A percentile compares a stretch with the other conserved stretches of the same genome.
Conservation (phyloP, 2,329 filamentous ascomycete genomes). For the Delphinella strobiligena region DNA sequence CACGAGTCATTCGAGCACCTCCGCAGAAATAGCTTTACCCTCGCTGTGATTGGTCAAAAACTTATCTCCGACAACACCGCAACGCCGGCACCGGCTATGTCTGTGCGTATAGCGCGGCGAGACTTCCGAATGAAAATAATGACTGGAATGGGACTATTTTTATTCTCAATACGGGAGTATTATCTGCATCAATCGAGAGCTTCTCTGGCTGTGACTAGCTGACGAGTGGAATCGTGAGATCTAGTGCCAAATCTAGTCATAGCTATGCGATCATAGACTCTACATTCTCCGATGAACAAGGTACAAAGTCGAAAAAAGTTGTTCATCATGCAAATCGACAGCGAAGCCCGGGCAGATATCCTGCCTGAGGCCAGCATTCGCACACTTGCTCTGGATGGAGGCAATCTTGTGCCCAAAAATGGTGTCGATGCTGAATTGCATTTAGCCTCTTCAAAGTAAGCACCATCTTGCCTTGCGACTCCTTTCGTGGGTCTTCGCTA, state of each 20-base stretch:
- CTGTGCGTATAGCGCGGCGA: background rate
- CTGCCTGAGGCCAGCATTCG: constrained; percentile 7
- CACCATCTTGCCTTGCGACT: too few species aligned
- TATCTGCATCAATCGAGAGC: too few species aligned
- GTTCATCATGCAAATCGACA: background rate
- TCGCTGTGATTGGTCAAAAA: constrained; percentile 2
- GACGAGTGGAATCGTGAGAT: too few species aligned
- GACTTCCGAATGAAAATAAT: background rate
- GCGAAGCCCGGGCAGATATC: background rate
- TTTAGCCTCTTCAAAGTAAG: background rate
- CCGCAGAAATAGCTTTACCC: background rate
- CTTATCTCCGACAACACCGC: background rate
- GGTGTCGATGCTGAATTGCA: background rate
- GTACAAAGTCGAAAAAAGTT: background rate
- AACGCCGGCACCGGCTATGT: background rate
- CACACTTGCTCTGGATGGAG: constrained; percentile 4
- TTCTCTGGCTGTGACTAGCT: too few species aligned
- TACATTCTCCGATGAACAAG: too few species aligned
- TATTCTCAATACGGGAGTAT: too few species aligned
- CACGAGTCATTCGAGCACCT: constrained; percentile 6
- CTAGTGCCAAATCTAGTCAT: too few species aligned
- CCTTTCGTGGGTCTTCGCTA: too few species aligned
- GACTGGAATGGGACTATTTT: too few species aligned
- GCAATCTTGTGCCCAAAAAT: constrained; percentile 5
- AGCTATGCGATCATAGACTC: too few species aligned